A percentile compares a stretch with the other conserved stretches of the same genome.
phyloP scores from a whole-genome alignment of 2,329 filamentous ascomycete species.

The Bertia moriformis region DNA sequence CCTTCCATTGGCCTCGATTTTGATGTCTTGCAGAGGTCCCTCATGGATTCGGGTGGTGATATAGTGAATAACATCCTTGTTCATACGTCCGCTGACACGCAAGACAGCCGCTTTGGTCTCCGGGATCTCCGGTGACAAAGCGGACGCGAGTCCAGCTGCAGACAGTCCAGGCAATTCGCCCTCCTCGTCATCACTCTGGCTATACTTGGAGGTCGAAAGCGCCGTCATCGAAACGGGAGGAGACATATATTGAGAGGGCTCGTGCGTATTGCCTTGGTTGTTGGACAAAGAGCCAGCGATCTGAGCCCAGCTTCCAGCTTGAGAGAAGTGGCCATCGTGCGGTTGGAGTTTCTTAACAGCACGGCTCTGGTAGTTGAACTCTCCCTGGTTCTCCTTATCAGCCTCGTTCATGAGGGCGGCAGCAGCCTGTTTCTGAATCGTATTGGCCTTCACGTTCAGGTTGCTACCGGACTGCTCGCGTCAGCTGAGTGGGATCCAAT shows the following conservation, averaged over 20 bases:
- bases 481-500: not conserved
- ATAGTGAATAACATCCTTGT: slow-evolving; percentile 11
- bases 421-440: not conserved
- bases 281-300: not conserved
- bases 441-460: not conserved
- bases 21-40: slow-evolving; percentile 21
- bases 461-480: not conserved
- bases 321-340: not conserved
- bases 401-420: not conserved
- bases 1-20: slow-evolving; percentile 12
- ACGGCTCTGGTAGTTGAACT: too few relatives aligned
- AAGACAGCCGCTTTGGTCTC: not conserved
- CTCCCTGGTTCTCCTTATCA: not conserved
- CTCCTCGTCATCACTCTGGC: not conserved
- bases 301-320: not conserved
- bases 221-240: not conserved
- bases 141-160: too few relatives aligned
- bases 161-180: too few relatives aligned
- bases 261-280: not conserved
- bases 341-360: too few relatives aligned
- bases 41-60: slow-evolving; percentile 19
- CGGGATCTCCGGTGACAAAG: slow-evolving; percentile 13
- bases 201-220: not conserved
- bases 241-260: not conserved
- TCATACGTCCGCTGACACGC: slow-evolving; percentile 9